Base-by-base conservation (phyloP, 2,329 filamentous ascomycete genomes). In the Verticillium isaacii region DNA sequence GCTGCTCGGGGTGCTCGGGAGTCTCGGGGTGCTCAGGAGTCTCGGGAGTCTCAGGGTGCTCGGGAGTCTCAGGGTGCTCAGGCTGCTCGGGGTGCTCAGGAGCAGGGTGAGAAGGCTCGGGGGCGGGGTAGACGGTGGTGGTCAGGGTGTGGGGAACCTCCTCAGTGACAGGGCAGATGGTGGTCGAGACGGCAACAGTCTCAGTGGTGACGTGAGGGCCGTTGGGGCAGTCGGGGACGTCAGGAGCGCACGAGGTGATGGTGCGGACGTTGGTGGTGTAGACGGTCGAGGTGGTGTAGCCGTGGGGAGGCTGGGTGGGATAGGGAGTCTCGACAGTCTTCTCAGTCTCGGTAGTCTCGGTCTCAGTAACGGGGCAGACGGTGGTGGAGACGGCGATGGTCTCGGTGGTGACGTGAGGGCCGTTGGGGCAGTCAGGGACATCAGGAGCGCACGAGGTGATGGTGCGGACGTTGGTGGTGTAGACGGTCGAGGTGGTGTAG, bases 351-450 rank as follows among this genome's bases (percentile, higher is more conserved):
- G 41, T 41, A 5, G 15, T 41, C 39, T 41, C 39, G n/a, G 39
- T 41, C 12, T 50, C 41, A 9, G 60, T 64, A n/a, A 64, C 57
- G 23, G 61, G 63, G 77, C 76, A 75, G 71, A 78, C 62, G 60
- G 75, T 77, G 73, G 75, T 78, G 62, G 75, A 75, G 68, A 75
- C 67, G 60, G 73, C 69, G 60, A 75, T 58, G 62, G 74, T 74
- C 72, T 75, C 71, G 60, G 76, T 78, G 63, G 72, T 76, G 70
- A 72, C 72, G 67, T 71, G 72, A 39, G 74, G 57, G 23, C 56
- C 60, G 50, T 32, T 23, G 19, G 39, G 25, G 59, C 63, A 64
- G 54, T 54, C 29, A 41, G 64, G 56, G 2, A 60, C 57, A 12
- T 60, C 59, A 17, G 59, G 52, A 12, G 54, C 34, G 45, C 66